Percentiles rank a stretch among this genome's conserved stretches.
These are phyloP conservation scores for Ballota nigra DNA, from an alignment of 257 asterid species.

Conservation along the genomic window DNA sequence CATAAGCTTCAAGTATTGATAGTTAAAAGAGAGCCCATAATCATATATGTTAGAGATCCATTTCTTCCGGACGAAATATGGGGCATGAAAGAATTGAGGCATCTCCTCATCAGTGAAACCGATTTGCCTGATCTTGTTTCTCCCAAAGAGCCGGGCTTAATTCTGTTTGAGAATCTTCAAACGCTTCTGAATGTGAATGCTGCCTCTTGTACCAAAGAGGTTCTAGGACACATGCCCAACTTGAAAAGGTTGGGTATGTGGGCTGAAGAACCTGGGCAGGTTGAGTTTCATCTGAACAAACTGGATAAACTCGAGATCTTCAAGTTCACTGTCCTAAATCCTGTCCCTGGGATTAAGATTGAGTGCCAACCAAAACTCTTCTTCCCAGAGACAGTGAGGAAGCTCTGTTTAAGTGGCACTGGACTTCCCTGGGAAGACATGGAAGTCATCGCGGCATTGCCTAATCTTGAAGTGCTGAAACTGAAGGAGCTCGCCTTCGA, in stretches of 20 bases:
- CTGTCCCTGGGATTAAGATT: neutral
- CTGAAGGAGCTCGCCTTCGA: neutral
- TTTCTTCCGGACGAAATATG: constrained; percentile 35
- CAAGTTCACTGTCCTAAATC: constrained; percentile 26
- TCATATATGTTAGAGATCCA: constrained; percentile 21
- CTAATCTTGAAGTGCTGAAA: constrained; percentile 27
- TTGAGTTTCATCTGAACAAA: constrained; percentile 14
- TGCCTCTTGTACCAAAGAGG: constrained; percentile 24
- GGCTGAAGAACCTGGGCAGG: constrained; percentile 3
- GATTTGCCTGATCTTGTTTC: constrained; percentile 18
- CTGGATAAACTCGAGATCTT: constrained; percentile 28
- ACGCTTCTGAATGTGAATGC: constrained; percentile 20
- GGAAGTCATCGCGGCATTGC: constrained; percentile 14
- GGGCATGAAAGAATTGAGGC: constrained; percentile 38
- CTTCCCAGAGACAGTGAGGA: constrained; percentile 20
- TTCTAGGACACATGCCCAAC: constrained; percentile 30
- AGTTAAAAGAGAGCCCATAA: constrained; percentile 28
- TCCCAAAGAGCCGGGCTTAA: neutral
- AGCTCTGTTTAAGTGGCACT: constrained; percentile 22
- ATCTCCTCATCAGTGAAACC: constrained; percentile 25
- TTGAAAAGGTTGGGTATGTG: constrained; percentile 31
- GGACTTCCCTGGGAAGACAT: constrained; percentile 34
- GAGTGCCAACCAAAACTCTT: neutral
- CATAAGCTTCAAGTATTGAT: constrained; percentile 28
- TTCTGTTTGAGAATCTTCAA: constrained; percentile 28